Base-by-base conservation (phyloP, 2,329 filamentous ascomycete species). In the Trichoderma sp. region DNA sequence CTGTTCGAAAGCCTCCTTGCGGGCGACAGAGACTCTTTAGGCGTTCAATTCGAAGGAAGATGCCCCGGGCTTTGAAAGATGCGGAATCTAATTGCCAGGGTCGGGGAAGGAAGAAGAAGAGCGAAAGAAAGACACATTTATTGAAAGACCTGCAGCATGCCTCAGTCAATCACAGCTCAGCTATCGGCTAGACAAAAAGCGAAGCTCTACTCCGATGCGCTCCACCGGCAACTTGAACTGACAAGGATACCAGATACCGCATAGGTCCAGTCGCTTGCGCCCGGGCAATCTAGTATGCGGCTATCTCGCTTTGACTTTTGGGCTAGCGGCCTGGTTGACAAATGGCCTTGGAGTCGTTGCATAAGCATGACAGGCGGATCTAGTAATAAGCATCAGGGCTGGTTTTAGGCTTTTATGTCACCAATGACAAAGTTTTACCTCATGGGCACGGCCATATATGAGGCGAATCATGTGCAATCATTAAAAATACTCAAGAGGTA, bases 351-450 rank as follows among this genome's bases (percentile, higher is more conserved):
- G n/a, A 4, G 58, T 8, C 37, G 54, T 55, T 61, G 34, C 58
- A 60, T 63, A 68, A 68, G 54, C 66, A 68, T 68, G 66, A 68
- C 58, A 56, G 21, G 32, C 32, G 32, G 32, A 34, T 34, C 32
- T 34, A 34, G 32, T 34, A 34, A 34, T 14, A 34, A 34, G 18
- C 43, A 55, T 43, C 34, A 14, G 58, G 61, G 32, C 24, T 3
- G 21, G 21, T 10, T 66, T 58, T 30, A 26, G 26, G 51, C 37
- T 43, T 28, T 66, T 4, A 51, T 66, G 63, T 66, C 54, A 59
- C 26, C 14, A 8, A 16, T 66, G 64, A 66, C 64, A 59, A 66
- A 66, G 32, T 24, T 32, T n/a, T 56, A 59, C 10, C 32, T 64
- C 64, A 59, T 58, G 28, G 49, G 39, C 64, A 51, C 52, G n/a